Percentiles rank a stretch among this genome's conserved stretches.
phyloP scores from a whole-genome alignment of 805 yeast species.

The Clavispora santaluciae region DNA sequence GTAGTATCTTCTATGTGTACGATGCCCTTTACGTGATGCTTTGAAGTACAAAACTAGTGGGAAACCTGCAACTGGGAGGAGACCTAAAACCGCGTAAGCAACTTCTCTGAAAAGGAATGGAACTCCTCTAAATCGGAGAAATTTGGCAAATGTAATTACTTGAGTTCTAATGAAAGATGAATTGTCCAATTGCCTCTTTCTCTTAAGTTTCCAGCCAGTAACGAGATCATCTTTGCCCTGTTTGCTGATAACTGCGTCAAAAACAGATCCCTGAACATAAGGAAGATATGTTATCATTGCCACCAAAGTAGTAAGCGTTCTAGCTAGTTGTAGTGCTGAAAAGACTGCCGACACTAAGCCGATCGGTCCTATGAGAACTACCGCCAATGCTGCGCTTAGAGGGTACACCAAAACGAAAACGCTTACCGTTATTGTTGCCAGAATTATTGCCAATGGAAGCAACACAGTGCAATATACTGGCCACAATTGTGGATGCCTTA shows the following conservation, averaged over 20 bases:
- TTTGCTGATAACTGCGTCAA: conserved; percentile 43
- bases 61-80: conserved; percentile 60
- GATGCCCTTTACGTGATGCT: conserved; percentile 51
- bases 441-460: conserved; percentile 42
- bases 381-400: conserved; percentile 20
- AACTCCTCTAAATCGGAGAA: conserved; percentile 38
- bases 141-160: conserved; percentile 31
- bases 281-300: conserved; percentile 43
- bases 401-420: conserved; percentile 42
- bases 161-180: conserved; percentile 26
- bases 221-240: conserved; percentile 46
- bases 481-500: conserved; percentile 41
- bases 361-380: conserved; percentile 46
- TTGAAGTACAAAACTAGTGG: conserved; percentile 43
- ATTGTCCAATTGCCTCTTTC: conserved; percentile 20
- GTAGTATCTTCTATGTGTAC: conserved; percentile 53
- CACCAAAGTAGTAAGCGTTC: conserved; percentile 38
- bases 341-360: conserved; percentile 45
- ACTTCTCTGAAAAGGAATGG: conserved; percentile 26
- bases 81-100: conserved; percentile 33
- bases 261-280: conserved; percentile 40
- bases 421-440: conserved; percentile 29
- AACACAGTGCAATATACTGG: conserved; percentile 39
- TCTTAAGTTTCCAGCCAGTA: conserved; percentile 30
- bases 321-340: conserved; percentile 39